phyloP scores from a whole-genome alignment of 352 stramenopile genomes.

The Phytophthora constricta region DNA sequence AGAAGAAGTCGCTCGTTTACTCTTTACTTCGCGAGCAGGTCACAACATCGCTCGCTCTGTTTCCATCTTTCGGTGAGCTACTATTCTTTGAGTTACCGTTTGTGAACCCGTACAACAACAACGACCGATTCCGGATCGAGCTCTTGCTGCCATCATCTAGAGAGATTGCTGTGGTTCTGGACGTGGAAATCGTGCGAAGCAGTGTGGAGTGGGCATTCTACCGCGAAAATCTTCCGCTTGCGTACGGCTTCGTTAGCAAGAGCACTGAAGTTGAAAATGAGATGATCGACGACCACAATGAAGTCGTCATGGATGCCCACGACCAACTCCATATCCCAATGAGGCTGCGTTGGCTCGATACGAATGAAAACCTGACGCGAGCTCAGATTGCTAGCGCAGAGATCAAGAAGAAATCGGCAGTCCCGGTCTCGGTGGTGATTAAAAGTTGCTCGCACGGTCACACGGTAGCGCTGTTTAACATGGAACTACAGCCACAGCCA shows the following conservation, averaged over 20 bases:
- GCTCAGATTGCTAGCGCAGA: not conserved
- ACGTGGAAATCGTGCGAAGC: slow-evolving; percentile 83
- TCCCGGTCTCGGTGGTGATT: slow-evolving; percentile 75
- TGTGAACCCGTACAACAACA: slow-evolving; percentile 91
- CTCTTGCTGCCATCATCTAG: slow-evolving; percentile 47
- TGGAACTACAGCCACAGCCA: slow-evolving; percentile 75
- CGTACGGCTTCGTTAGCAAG: slow-evolving; percentile 40
- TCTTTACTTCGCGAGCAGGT: slow-evolving; percentile 90
- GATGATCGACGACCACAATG: slow-evolving; percentile 92
- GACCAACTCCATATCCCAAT: slow-evolving; percentile 90
- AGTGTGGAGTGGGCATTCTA: slow-evolving; percentile 89
- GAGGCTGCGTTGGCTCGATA: slow-evolving; percentile 84
- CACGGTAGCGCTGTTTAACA: slow-evolving; percentile 88
- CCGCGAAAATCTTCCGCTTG: slow-evolving; percentile 62
- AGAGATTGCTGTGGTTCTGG: slow-evolving; percentile 44
- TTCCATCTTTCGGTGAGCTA: slow-evolving; percentile 79
- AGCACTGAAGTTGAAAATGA: slow-evolving; percentile 81
- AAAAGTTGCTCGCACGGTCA: slow-evolving; percentile 91
- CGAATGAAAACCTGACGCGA: slow-evolving; percentile 10
- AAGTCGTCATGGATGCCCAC: slow-evolving; percentile 87
- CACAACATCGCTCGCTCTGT: slow-evolving; percentile 83
- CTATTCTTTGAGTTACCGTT: slow-evolving; percentile 92
- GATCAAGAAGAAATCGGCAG: slow-evolving; percentile 3
- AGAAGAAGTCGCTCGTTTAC: slow-evolving; percentile 94
- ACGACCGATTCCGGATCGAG: slow-evolving; percentile 92